Conservation (phyloP, 805 yeast species). For the Yueomyces sp. region DNA sequence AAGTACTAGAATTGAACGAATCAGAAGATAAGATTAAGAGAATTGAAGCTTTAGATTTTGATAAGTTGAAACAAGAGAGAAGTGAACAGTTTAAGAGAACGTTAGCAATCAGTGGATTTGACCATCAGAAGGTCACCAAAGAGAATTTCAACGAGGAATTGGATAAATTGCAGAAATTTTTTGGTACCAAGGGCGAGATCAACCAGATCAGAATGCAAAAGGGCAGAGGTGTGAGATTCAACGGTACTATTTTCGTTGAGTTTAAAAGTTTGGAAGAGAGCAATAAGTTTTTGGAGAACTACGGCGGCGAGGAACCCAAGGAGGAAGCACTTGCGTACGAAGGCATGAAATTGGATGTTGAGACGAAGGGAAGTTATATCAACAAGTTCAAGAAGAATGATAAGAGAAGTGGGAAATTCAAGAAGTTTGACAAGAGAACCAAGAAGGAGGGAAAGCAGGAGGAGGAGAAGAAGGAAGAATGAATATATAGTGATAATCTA, state of each 20-base stretch:
- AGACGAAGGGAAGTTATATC: constrained; percentile 21
- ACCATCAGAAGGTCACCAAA: constrained; percentile 6
- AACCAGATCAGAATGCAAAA: constrained; percentile 69
- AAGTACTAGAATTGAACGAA: constrained; percentile 70
- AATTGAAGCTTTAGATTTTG: constrained; percentile 53
- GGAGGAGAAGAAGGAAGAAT: background rate
- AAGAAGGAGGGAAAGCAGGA: background rate
- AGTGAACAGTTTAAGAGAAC: constrained; percentile 58
- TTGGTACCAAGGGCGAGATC: constrained; percentile 33
- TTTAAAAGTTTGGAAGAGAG: constrained; percentile 61
- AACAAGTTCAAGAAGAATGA: constrained; percentile 22
- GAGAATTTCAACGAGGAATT: constrained; percentile 24
- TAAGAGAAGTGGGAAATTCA: background rate
- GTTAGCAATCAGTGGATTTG: constrained; percentile 64
- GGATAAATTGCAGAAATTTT: constrained; percentile 60
- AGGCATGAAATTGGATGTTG: constrained; percentile 16
- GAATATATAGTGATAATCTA: too few relatives aligned
- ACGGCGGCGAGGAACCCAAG: constrained; percentile 2
- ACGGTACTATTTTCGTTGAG: constrained; percentile 70
- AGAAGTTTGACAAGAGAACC: background rate
- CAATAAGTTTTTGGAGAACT: constrained; percentile 38
- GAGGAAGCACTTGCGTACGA: constrained; percentile 17
- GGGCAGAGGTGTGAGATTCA: constrained; percentile 55
- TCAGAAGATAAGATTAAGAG: constrained; percentile 76
- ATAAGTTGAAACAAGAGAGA: constrained; percentile 44